Conservation (phyloP, 257 asterid species). For the Scutellaria galericulata region DNA sequence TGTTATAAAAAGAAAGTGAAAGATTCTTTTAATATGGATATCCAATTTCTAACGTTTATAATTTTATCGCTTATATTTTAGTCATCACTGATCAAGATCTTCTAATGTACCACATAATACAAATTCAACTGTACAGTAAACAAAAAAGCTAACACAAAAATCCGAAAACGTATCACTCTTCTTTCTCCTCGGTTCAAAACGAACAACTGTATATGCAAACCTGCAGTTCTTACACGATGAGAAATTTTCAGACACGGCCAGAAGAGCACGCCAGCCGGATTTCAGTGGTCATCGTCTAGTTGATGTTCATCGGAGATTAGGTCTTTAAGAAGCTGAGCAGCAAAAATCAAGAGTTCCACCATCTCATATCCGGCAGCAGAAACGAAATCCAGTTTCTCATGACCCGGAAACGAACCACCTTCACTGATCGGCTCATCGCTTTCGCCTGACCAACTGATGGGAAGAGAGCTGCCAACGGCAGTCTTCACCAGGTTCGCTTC, state of each 20-base stretch:
- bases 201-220: neutral
- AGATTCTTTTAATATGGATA: no score
- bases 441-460: slow-evolving; percentile 76
- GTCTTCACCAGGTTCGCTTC: slow-evolving; percentile 81
- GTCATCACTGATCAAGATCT: neutral
- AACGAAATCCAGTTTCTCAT: slow-evolving; percentile 69
- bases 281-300: neutral
- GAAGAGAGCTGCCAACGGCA: slow-evolving; percentile 87
- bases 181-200: neutral
- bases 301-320: slow-evolving; percentile 7
- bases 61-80: no score
- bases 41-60: no score
- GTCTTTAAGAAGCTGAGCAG: slow-evolving; percentile 63
- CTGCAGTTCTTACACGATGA: neutral
- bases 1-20: no score
- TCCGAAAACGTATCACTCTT: neutral
- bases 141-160: neutral
- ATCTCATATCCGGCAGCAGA: slow-evolving; percentile 91
- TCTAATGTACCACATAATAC: neutral
- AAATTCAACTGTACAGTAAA: slow-evolving; percentile 2
- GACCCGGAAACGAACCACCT: slow-evolving; percentile 20
- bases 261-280: neutral
- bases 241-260: no score
- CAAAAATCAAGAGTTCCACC: slow-evolving; percentile 86
- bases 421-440: slow-evolving; percentile 37